Conservation (phyloP, 2,329 filamentous ascomycete genomes). For the Thelonectria discophora region DNA sequence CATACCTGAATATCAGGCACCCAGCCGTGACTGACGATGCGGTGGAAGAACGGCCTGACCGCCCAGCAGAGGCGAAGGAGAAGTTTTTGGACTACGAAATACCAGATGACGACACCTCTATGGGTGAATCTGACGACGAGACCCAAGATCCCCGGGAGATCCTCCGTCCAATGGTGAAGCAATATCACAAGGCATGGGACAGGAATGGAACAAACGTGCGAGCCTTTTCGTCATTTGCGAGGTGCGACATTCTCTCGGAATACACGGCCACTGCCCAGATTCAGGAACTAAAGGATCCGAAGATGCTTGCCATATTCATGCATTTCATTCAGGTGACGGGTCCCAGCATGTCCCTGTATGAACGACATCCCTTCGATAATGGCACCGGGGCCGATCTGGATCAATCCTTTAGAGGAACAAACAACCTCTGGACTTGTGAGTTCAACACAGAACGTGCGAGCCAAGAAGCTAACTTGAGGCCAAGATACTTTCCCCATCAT, state of each 20-base stretch:
- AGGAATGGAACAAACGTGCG: conserved; percentile 54
- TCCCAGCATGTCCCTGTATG: conserved; percentile 85
- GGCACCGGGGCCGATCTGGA: conserved; percentile 65
- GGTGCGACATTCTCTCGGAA: conserved; percentile 65
- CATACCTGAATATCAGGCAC: conserved; percentile 24
- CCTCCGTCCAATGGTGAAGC: conserved; percentile 47
- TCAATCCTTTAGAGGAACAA: conserved; percentile 68
- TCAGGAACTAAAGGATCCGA: conserved; percentile 80
- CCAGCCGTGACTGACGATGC: conserved; percentile 3
- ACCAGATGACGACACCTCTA: conserved; percentile 67
- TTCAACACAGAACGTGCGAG: conserved; percentile 20
- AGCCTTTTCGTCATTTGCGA: conserved; percentile 59
- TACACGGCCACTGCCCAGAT: conserved; percentile 72
- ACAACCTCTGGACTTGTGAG: conserved; percentile 72
- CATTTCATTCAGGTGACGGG: conserved; percentile 93
- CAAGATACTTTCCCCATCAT: conserved; percentile 82
- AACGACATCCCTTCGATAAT: conserved; percentile 80
- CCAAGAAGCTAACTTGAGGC: conserved; percentile 33
- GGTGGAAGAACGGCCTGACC: conserved; percentile 23
- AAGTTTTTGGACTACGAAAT: conserved; percentile 40
- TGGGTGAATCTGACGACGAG: conserved; percentile 70
- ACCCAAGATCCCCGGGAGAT: conserved; percentile 50
- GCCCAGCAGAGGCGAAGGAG: conserved; percentile 15
- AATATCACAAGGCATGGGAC: conserved; percentile 45
- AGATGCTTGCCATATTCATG: conserved; percentile 84